Conservation (phyloP, 805 yeast species). For the Candida maltosa region DNA sequence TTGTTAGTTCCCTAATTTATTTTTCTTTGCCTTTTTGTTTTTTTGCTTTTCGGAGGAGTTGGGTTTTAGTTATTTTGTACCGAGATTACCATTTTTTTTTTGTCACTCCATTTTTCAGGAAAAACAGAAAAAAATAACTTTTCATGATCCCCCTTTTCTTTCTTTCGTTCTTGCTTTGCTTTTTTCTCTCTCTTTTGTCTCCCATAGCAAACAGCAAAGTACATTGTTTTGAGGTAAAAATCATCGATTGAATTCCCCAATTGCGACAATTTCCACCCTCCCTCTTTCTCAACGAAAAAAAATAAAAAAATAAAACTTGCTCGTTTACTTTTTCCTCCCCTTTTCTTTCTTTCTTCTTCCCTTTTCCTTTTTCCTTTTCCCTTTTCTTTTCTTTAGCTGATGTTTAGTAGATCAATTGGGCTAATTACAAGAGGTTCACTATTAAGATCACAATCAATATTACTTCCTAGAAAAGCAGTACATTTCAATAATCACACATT, state of each 20-base stretch:
- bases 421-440: not conserved
- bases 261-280: not conserved
- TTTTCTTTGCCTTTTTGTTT: too few species aligned
- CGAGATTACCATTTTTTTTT: not conserved
- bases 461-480: not conserved
- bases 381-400: conserved; percentile 2
- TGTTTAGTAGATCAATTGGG: conserved; percentile 2
- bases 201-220: not conserved
- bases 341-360: not conserved
- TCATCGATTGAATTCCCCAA: too few species aligned
- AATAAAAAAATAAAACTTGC: not conserved
- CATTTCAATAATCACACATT: not conserved
- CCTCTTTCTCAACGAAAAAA: not conserved
- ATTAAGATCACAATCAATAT: not conserved
- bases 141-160: too few species aligned
- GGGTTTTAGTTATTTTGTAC: too few species aligned
- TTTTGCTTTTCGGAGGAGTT: too few species aligned
- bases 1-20: too few species aligned
- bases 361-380: not conserved
- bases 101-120: not conserved
- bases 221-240: not conserved
- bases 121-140: too few species aligned
- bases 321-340: not conserved
- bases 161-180: not conserved
- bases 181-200: not conserved